These are phyloP conservation scores for Colletotrichum sp. DNA, from an alignment of 2,329 filamentous ascomycete species.

Conservation along the genomic window DNA sequence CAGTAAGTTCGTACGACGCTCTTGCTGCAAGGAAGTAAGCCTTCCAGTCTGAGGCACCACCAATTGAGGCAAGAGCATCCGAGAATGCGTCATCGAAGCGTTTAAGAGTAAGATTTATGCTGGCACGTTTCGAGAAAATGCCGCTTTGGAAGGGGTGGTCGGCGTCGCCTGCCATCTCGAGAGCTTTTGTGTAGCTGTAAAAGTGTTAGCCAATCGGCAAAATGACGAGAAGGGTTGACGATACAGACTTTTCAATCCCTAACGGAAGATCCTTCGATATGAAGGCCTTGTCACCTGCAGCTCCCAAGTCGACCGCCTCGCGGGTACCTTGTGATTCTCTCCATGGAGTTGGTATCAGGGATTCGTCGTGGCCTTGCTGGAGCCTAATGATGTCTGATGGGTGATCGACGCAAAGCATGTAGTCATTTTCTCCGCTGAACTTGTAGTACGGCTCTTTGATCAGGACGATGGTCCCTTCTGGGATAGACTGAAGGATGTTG, in stretches of 20 bases:
- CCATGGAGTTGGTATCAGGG: background rate
- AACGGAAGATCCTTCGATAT: constrained; percentile 35
- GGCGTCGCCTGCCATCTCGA: constrained; percentile 24
- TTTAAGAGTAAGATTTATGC: constrained; percentile 34
- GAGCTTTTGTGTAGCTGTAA: constrained; percentile 36
- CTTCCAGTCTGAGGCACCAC: constrained; percentile 32
- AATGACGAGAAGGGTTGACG: rapidly evolving
- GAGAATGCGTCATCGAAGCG: constrained; percentile 35
- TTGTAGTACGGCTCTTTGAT: constrained; percentile 43
- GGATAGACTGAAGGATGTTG: constrained; percentile 33
- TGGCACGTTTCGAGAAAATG: constrained; percentile 34
- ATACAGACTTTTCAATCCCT: constrained; percentile 34
- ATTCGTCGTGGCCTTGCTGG: constrained; percentile 27
- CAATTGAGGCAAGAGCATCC: constrained; percentile 34
- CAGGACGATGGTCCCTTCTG: constrained; percentile 34
- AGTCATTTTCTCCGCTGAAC: constrained; percentile 32
- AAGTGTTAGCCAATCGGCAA: background rate
- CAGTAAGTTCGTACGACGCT: constrained; percentile 37
- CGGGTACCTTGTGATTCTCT: background rate
- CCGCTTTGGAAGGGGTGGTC: constrained; percentile 24
- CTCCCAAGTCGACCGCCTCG: constrained; percentile 21
- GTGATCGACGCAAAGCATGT: constrained; percentile 40
- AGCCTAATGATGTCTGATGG: constrained; percentile 36
- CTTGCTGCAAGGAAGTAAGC: constrained; percentile 36
- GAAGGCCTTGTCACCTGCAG: constrained; percentile 25